A percentile compares a stretch with the other conserved stretches of the same genome.
Conservation (phyloP, 495 filamentous ascomycete genomes). For the Xylaria curta region DNA sequence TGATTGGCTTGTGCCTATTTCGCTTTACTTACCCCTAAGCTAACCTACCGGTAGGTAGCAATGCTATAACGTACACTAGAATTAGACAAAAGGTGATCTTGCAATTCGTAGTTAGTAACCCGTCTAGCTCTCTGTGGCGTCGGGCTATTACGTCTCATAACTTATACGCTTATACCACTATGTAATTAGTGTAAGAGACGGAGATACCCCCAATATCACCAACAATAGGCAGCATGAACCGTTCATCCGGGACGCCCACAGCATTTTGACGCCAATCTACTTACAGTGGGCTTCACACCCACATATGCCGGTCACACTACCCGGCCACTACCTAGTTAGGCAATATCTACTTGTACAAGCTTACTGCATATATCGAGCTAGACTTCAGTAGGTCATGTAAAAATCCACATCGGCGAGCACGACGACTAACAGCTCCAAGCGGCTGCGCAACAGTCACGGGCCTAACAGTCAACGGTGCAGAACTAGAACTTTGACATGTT, state of each 20-base stretch:
- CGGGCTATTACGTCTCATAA: conserved; percentile 9
- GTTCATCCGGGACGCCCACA: conserved; percentile 9
- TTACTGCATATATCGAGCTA: background rate
- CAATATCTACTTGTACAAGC: background rate
- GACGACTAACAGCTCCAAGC: background rate
- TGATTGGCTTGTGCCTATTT: background rate
- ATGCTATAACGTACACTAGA: background rate
- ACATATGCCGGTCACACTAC: conserved; percentile 7
- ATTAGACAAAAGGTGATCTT: background rate
- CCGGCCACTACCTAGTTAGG: background rate
- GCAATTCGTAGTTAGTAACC: background rate
- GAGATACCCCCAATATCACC: background rate
- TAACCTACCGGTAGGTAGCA: background rate
- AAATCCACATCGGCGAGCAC: background rate
- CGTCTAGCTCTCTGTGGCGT: background rate
- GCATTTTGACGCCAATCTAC: background rate
- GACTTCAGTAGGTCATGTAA: background rate
- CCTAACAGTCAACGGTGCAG: background rate
- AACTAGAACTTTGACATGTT: background rate
- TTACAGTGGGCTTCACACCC: background rate
- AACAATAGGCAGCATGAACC: conserved; percentile 8
- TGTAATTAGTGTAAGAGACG: background rate
- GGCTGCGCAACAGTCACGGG: background rate
- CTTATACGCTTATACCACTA: background rate
- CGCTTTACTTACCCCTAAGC: background rate